Evolutionary conservation across 164 flowering plant genomes (phyloP), one percentile per base, ranked within the genome.

Genomic region (Liriodendron chinense): DNA sequence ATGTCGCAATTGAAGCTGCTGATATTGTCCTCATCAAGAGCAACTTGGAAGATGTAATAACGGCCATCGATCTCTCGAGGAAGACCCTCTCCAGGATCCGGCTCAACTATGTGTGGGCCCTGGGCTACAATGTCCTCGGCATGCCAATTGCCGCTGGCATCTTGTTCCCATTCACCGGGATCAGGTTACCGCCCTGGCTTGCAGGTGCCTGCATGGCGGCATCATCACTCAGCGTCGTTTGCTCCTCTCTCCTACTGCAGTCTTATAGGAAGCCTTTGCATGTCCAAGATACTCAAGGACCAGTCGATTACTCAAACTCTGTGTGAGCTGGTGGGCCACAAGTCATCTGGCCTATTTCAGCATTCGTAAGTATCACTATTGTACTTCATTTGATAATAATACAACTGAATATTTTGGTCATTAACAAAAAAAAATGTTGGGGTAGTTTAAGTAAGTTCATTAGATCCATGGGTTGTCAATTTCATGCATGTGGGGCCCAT

Each of bases 181-280:
- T 93, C 74, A 84, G 95, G 23, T 75, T 94, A 23, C 98, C 98
- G 18, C 98, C 98, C 47, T 94, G 98, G 98, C 88, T 94, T 65
- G 98, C 98, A 7, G 96, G 97, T 70, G 98, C 97, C 74, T 90
- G 95, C 86, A 94, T 94, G 98, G 97, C 98, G 74, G 96, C 97
- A 23, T 94, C 98, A 0, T 94, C 98, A 7, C 78, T 94, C 2
- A 91, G 98, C 65, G 97, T 94, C 57, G 92, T 94, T 34, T 94
- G 98, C 78, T 94, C 97, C 7, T 94, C 98, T 61, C 93, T 94
- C 47, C 79, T 93, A 14, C 80, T 94, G 83, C 94, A 91, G 86
- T 88, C 85, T 28, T 94, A 94, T 71, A 91, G 79, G 88, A 94
- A 89, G 84, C 98, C 97, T 59, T 73, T 89, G 81, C 77, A 86